phyloP scores from a whole-genome alignment of 2,329 filamentous ascomycete species.

The Eurotiales sp. region DNA sequence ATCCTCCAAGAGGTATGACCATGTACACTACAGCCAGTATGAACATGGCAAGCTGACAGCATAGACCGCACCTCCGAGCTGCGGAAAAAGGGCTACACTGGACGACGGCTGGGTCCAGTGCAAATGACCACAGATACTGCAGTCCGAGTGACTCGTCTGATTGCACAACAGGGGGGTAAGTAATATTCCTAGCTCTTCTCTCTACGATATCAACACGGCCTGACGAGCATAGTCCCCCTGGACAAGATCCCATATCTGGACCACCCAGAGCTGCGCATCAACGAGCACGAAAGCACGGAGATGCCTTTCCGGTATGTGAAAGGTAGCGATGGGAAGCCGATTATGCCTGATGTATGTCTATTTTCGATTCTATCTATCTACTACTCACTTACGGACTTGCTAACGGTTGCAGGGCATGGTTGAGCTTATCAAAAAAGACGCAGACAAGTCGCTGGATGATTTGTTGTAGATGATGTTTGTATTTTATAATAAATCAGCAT shows the following conservation, averaged over 20 bases:
- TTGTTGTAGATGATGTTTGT: conserved; percentile 57
- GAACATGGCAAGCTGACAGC: conserved; percentile 9
- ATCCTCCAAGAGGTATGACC: conserved; percentile 85
- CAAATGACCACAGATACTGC: conserved; percentile 99
- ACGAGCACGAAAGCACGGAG: conserved; percentile 86
- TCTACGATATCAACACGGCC: no score
- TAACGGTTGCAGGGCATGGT: conserved; percentile 98
- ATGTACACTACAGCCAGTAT: no score
- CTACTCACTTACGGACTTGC: conserved; percentile 12
- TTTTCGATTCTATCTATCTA: background rate
- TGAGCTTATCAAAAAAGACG: conserved; percentile 87
- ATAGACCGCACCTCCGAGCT: conserved; percentile 92
- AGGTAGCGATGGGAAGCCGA: conserved; percentile 67
- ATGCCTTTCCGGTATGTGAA: conserved; percentile 98
- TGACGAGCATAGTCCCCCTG: conserved; percentile 65
- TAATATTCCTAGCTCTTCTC: no score
- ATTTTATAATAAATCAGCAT: no score
- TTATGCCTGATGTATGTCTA: conserved; percentile 81
- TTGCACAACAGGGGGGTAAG: conserved; percentile 79
- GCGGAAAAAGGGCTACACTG: conserved; percentile 85
- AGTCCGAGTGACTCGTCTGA: conserved; percentile 85
- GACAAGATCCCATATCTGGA: conserved; percentile 79
- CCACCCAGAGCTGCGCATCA: conserved; percentile 83
- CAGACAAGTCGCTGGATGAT: conserved; percentile 86
- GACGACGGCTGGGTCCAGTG: conserved; percentile 80